These are phyloP conservation scores for Avena eriantha DNA, from an alignment of 176 grass and related monocot species.

Conservation along the genomic window DNA sequence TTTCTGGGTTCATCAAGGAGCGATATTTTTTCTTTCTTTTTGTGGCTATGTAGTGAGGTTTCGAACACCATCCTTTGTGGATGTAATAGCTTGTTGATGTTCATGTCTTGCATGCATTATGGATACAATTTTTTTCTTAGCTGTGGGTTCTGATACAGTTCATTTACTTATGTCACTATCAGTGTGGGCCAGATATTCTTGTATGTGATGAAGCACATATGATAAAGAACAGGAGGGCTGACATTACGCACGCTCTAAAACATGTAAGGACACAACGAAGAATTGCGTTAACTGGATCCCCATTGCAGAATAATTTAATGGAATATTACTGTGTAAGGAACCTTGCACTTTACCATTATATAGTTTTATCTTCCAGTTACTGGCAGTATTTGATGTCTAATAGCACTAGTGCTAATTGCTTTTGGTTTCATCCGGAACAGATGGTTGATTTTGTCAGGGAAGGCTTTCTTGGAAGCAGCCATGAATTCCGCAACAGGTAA, in stretches of 20 bases:
- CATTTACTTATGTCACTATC: slow-evolving; percentile 33
- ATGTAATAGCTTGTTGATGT: slow-evolving; percentile 18
- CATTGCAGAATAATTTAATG: slow-evolving; percentile 98
- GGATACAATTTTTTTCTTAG: slow-evolving; percentile 28
- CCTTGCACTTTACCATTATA: slow-evolving; percentile 29
- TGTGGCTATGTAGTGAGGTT: slow-evolving; percentile 26
- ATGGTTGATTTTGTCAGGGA: slow-evolving; percentile 99
- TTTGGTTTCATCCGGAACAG: slow-evolving; percentile 64
- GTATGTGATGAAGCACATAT: slow-evolving; percentile 99
- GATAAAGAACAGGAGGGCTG: slow-evolving; percentile 94
- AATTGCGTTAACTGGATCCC: slow-evolving; percentile 97
- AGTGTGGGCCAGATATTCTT: slow-evolving; percentile 96
- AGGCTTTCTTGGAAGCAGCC: slow-evolving; percentile 95
- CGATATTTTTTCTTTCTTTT: background rate
- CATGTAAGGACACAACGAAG: slow-evolving; percentile 93
- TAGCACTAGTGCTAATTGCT: slow-evolving; percentile 24
- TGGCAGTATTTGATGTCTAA: slow-evolving; percentile 39
- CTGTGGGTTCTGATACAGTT: slow-evolving; percentile 47
- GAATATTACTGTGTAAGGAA: slow-evolving; percentile 97
- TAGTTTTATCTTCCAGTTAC: slow-evolving; percentile 28
- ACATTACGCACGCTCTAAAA: slow-evolving; percentile 92
- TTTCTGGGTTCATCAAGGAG: slow-evolving; percentile 16
- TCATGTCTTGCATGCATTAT: slow-evolving; percentile 21
- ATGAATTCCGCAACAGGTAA: slow-evolving; percentile 97
- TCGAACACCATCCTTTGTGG: slow-evolving; percentile 16